Evolutionary conservation across 345 rosid genomes (phyloP), one percentile per base, ranked within the genome.

Genomic region (Salix suchowensis): DNA sequence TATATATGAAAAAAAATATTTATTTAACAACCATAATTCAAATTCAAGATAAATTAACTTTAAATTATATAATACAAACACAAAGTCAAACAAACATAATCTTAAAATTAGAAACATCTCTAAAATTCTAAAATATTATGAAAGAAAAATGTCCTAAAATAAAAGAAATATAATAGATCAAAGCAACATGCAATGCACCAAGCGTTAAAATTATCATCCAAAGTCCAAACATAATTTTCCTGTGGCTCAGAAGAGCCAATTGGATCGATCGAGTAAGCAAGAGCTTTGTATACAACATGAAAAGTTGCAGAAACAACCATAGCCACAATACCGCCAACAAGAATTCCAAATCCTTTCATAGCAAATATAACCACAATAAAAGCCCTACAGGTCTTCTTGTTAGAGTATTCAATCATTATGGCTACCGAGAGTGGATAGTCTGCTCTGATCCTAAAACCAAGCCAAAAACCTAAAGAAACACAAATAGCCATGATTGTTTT

Each of bases 321-420:
- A 26, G 82, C 85, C 34, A 82, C 85, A 9, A 80, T n/a, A 0
- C 87, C 87, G 68, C 81, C 88, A 52, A 78, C 72, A 65, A 84
- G 76, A 70, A 86, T 86, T 4, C 87, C 85, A 3, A 86, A 81
- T 32, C 88, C 86, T 72, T 86, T 85, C 86, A 86, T 86, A 13
- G 85, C 82, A 0, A 86, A 86, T 50, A 86, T 86, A 2, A 87
- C 86, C 2, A 85, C 76, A 4, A 79, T 72, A 55, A 83, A 86
- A 1, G 84, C 85, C 0, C 88, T 84, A 0, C 86, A 84, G 50
- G 85, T 86, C 46, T 82, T 84, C 66, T 86, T 82, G 30, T 84
- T 86, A 2, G 86, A 76, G 61, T 86, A 86, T 23, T 86, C 85
- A 2, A 86, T 74, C 85, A 83, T 86, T 26, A 86, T 86, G 26